Conservation (phyloP, 768 basidiomycete genomes). For the Mycena kentingensis region DNA sequence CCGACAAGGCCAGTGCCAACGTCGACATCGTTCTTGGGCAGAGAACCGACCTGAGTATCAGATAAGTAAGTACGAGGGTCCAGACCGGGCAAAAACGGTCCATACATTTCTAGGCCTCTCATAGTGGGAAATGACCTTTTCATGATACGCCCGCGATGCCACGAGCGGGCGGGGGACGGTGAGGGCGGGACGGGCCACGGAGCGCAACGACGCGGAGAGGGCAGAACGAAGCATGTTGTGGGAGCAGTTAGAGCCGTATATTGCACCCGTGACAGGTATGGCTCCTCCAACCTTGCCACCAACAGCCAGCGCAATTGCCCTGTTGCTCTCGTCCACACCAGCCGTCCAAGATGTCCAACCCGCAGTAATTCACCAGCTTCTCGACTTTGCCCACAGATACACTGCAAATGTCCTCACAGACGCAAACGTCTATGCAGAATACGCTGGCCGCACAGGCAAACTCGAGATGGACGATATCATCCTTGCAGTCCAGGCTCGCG, state of each 20-base stretch:
- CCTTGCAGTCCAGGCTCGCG: conserved; percentile 83
- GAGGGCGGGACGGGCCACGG: conserved; percentile 45
- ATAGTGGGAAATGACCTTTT: conserved; percentile 97
- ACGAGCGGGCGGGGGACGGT: conserved; percentile 50
- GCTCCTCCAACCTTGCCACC: too few species aligned
- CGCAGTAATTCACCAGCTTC: conserved; percentile 81
- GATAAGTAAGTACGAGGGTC: conserved; percentile 54
- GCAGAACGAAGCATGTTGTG: conserved; percentile 73
- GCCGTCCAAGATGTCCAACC: conserved; percentile 86
- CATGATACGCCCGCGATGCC: conserved; percentile 83
- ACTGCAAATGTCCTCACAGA: conserved; percentile 82
- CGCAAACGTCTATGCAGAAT: conserved; percentile 85
- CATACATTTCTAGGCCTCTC: conserved; percentile 95
- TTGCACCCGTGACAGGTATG: too few species aligned
- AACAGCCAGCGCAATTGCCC: conserved; percentile 82
- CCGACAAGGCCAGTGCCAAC: conserved; percentile 98
- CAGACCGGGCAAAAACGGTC: conserved; percentile 38
- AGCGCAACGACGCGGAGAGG: conserved; percentile 51
- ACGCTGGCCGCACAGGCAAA: conserved; percentile 76
- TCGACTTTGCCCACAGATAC: conserved; percentile 86
- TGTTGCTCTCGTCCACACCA: conserved; percentile 80
- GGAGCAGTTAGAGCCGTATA: conserved; percentile 21
- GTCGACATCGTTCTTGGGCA: conserved; percentile 87
- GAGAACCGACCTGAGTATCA: conserved; percentile 86
- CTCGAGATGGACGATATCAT: conserved; percentile 82